Evolutionary conservation across 192 early-diverging fungal genomes (phyloP).

Genomic region (Mortierella alpina): DNA sequence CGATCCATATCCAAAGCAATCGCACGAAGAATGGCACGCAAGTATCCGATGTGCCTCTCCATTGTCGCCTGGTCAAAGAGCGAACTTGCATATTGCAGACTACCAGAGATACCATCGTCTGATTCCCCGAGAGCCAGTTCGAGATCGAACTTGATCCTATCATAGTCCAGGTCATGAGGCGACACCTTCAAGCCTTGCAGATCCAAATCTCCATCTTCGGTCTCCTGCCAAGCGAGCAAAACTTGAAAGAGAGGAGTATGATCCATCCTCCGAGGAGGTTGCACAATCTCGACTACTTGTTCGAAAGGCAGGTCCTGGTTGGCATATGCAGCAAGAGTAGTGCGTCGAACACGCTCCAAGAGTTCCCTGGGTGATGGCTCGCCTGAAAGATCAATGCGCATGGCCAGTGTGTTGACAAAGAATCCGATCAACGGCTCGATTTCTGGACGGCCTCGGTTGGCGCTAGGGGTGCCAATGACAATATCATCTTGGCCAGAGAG

Average conservation of each 20-base stretch:
- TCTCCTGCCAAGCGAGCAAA: slow-evolving; percentile 8
- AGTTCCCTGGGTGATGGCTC: neutral
- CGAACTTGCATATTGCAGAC: neutral
- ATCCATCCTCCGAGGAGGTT: slow-evolving; percentile 2
- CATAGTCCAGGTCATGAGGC: neutral
- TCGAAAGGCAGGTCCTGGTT: slow-evolving; percentile 14
- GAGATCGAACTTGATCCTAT: slow-evolving; percentile 4
- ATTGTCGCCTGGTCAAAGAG: slow-evolving; percentile 8
- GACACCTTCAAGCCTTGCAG: neutral
- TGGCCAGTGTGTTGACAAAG: slow-evolving; percentile 9
- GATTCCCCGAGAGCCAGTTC: neutral
- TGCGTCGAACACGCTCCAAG: slow-evolving; percentile 6
- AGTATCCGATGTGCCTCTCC: slow-evolving; percentile 3
- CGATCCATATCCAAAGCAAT: neutral
- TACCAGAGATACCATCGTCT: neutral
- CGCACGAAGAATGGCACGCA: neutral
- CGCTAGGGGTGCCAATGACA: slow-evolving; percentile 8
- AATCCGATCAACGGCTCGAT: slow-evolving; percentile 12
- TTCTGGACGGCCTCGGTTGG: slow-evolving; percentile 4
- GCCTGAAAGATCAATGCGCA: slow-evolving; percentile 8
- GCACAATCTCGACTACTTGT: slow-evolving; percentile 9
- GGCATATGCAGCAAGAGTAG: neutral
- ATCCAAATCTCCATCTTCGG: neutral
- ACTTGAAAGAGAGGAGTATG: slow-evolving; percentile 15
- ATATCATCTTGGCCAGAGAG: slow-evolving; percentile 16